phyloP scores from a whole-genome alignment of 108 stramenopile genomes.

The Discostella stelligeroides region DNA sequence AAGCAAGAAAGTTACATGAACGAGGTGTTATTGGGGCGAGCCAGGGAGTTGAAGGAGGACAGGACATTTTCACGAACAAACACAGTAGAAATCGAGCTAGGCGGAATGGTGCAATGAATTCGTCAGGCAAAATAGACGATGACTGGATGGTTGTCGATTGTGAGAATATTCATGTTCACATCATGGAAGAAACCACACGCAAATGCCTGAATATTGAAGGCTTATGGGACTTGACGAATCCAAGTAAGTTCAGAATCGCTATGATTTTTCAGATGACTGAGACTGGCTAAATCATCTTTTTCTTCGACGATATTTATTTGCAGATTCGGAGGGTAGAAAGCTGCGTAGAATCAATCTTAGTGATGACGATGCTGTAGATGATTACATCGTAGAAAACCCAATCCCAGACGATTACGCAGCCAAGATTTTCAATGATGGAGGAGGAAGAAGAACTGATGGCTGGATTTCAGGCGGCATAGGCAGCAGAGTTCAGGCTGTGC shows the following conservation, averaged over 20 bases:
- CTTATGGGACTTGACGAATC: conserved; percentile 62
- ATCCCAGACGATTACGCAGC: conserved; percentile 62
- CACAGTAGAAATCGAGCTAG: conserved; percentile 32
- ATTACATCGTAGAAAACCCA: conserved; percentile 70
- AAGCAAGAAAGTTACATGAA: conserved; percentile 65
- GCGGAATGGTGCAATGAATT: conserved; percentile 27
- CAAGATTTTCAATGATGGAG: conserved; percentile 18
- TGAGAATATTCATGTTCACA: conserved; percentile 80
- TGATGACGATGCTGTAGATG: conserved; percentile 75
- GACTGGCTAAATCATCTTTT: too few relatives aligned
- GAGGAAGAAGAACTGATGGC: conserved; percentile 7
- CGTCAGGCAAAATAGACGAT: conserved; percentile 44
- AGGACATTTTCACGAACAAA: conserved; percentile 47
- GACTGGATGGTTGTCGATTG: conserved; percentile 84
- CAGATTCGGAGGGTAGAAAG: conserved; percentile 51
- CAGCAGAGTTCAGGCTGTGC: conserved; percentile 24
- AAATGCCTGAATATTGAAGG: conserved; percentile 65
- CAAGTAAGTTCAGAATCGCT: conserved; percentile 12
- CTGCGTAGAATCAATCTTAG: conserved; percentile 48
- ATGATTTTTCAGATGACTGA: conserved; percentile 1
- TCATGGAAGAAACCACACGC: conserved; percentile 60
- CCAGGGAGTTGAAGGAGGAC: conserved; percentile 57
- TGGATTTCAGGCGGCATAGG: conserved; percentile 36
- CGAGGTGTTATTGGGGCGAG: conserved; percentile 67
- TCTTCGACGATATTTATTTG: too few relatives aligned